These are phyloP conservation scores for Xanthoconium purpureum DNA, from an alignment of 768 basidiomycete genomes.

Conservation along the genomic window DNA sequence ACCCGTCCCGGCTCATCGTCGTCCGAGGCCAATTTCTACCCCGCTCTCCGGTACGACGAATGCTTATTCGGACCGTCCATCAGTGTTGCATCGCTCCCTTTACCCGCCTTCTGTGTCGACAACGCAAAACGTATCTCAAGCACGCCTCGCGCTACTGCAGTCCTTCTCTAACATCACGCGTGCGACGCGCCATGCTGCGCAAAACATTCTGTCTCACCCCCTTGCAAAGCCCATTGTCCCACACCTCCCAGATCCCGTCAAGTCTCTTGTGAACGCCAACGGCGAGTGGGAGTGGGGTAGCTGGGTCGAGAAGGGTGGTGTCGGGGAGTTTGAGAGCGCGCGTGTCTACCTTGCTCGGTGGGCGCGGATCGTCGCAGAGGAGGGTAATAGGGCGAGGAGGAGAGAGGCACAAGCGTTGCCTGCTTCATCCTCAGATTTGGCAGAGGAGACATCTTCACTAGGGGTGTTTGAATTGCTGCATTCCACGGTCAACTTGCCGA, in stretches of 20 bases:
- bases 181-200: conserved; percentile 88
- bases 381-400: conserved; percentile 86
- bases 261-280: conserved; percentile 81
- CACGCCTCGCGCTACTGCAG: conserved; percentile 80
- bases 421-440: conserved; percentile 44
- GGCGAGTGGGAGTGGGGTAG: conserved; percentile 93
- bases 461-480: conserved; percentile 88
- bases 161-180: conserved; percentile 94
- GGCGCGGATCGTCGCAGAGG: conserved; percentile 97
- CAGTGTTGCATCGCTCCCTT: conserved; percentile 78
- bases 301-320: conserved; percentile 89
- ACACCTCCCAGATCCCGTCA: conserved; percentile 92
- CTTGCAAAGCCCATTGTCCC: conserved; percentile 95
- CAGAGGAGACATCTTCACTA: conserved; percentile 67
- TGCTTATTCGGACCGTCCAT: conserved; percentile 65
- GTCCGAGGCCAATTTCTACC: conserved; percentile 61
- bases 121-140: conserved; percentile 58
- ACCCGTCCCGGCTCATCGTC: conserved; percentile 79
- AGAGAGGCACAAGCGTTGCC: conserved; percentile 73
- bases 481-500: conserved; percentile 73
- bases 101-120: conserved; percentile 50
- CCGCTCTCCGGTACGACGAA: conserved; percentile 37
- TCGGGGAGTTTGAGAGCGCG: conserved; percentile 95
- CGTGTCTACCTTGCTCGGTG: conserved; percentile 94
- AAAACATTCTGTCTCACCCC: conserved; percentile 93